Evolutionary conservation across 108 stramenopile species (phyloP).

Genomic region (Pseudonitzschia delicatissima): DNA sequence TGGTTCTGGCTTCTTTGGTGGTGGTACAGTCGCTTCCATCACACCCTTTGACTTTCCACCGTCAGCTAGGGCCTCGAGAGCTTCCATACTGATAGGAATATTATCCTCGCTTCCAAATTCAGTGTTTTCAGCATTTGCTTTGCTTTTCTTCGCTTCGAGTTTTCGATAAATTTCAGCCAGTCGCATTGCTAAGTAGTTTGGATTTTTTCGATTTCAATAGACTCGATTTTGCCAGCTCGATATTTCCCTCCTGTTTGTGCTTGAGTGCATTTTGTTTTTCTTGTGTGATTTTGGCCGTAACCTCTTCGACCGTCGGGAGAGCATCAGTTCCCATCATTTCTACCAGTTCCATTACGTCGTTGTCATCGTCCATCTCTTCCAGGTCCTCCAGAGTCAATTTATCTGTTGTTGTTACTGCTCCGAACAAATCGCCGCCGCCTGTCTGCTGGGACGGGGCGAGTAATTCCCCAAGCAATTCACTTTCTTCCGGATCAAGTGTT

Average conservation of each 20-base stretch:
- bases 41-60: background rate
- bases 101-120: background rate
- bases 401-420: background rate
- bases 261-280: conserved; percentile 20
- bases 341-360: conserved; percentile 4
- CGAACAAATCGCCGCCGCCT: background rate
- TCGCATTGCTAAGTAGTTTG: conserved; percentile 6
- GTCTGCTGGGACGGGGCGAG: background rate
- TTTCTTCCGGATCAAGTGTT: conserved; percentile 17
- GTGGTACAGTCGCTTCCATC: background rate
- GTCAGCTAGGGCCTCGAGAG: background rate
- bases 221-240: conserved; percentile 30
- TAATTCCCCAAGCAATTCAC: conserved; percentile 20
- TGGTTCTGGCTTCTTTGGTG: background rate
- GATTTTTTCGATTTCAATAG: conserved; percentile 33
- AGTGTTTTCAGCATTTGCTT: background rate
- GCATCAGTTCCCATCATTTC: conserved; percentile 12
- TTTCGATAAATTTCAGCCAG: conserved; percentile 2
- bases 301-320: conserved; percentile 12
- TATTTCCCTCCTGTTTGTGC: conserved; percentile 26
- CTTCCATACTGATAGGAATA: conserved; percentile 1
- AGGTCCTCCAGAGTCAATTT: conserved; percentile 4
- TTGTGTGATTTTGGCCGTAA: background rate
- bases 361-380: conserved; percentile 9
- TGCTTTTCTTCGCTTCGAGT: background rate